These are phyloP conservation scores for Zea mays DNA, from an alignment of 176 grass and related monocot genomes.

Conservation along the genomic window DNA sequence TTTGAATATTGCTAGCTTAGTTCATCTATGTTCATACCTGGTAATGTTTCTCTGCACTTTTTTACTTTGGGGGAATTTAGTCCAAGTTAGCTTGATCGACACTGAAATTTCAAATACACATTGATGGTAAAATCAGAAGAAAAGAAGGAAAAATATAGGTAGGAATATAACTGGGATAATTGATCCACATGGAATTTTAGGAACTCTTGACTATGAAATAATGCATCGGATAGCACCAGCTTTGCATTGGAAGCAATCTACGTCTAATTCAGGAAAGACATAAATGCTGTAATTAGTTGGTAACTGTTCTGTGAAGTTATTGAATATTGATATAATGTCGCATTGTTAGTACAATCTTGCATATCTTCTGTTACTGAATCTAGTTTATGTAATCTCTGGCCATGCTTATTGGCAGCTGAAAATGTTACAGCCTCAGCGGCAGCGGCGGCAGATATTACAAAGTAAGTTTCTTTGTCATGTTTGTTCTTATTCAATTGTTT, in stretches of 20 bases:
- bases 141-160: conserved; percentile 20
- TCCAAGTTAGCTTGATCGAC: conserved; percentile 7
- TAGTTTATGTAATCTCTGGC: conserved; percentile 37
- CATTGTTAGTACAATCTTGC: conserved; percentile 10
- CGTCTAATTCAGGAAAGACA: conserved; percentile 31
- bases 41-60: conserved; percentile 13
- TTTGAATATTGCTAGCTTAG: conserved; percentile 5
- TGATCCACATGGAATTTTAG: not conserved
- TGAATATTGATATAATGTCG: conserved; percentile 21
- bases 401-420: conserved; percentile 51
- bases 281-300: not conserved
- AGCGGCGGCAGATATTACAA: conserved; percentile 83
- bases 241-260: not conserved
- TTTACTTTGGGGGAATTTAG: conserved; percentile 11
- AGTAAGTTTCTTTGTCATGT: conserved; percentile 54
- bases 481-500: conserved; percentile 27
- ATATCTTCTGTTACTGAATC: conserved; percentile 37
- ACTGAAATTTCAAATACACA: not conserved
- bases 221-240: conserved; percentile 25
- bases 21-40: conserved; percentile 23
- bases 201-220: conserved; percentile 23
- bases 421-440: conserved; percentile 54
- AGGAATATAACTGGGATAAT: not conserved
- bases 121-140: conserved; percentile 23
- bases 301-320: conserved; percentile 10